A percentile compares a stretch with the other conserved stretches of the same genome.
These are phyloP conservation scores for Caloboletus firmus DNA, from an alignment of 1,284 basidiomycete species.

Conservation along the genomic window DNA sequence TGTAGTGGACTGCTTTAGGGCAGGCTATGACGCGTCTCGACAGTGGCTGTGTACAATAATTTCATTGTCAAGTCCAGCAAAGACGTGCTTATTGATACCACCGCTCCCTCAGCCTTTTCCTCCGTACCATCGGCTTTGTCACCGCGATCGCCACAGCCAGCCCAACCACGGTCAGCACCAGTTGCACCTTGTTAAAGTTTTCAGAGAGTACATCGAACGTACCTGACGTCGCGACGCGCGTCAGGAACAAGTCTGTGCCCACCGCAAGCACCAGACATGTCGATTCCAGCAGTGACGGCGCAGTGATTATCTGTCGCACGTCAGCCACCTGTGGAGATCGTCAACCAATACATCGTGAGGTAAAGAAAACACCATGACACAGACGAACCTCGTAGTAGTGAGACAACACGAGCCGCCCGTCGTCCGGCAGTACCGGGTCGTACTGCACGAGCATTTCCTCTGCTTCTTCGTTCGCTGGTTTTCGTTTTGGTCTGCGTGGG, in stretches of 20 bases:
- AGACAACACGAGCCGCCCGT: slow-evolving; percentile 75
- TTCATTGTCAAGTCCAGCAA: not conserved
- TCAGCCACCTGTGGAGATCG: slow-evolving; percentile 56
- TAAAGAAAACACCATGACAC: not conserved
- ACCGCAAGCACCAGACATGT: slow-evolving; percentile 87
- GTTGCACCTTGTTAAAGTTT: slow-evolving; percentile 91
- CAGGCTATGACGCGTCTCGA: slow-evolving; percentile 15
- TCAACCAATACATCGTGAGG: not conserved
- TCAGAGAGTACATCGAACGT: slow-evolving; percentile 94
- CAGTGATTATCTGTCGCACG: slow-evolving; percentile 63
- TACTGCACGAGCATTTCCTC: slow-evolving; percentile 90
- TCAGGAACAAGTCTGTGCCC: slow-evolving; percentile 87
- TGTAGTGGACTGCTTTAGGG: slow-evolving; percentile 16
- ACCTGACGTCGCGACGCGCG: slow-evolving; percentile 80
- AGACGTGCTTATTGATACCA: slow-evolving; percentile 52
- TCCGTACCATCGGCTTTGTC: slow-evolving; percentile 71
- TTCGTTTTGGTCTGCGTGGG: slow-evolving; percentile 79
- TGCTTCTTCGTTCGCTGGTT: slow-evolving; percentile 74
- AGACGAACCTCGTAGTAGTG: slow-evolving; percentile 69
- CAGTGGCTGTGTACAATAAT: slow-evolving; percentile 10
- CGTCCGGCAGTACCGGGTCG: slow-evolving; percentile 74
- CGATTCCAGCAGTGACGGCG: slow-evolving; percentile 87
- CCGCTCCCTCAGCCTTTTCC: slow-evolving; percentile 61
- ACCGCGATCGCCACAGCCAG: slow-evolving; percentile 74
- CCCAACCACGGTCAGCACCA: slow-evolving; percentile 80